phyloP scores from a whole-genome alignment of 352 stramenopile species.

The Pythium brachiatum region DNA sequence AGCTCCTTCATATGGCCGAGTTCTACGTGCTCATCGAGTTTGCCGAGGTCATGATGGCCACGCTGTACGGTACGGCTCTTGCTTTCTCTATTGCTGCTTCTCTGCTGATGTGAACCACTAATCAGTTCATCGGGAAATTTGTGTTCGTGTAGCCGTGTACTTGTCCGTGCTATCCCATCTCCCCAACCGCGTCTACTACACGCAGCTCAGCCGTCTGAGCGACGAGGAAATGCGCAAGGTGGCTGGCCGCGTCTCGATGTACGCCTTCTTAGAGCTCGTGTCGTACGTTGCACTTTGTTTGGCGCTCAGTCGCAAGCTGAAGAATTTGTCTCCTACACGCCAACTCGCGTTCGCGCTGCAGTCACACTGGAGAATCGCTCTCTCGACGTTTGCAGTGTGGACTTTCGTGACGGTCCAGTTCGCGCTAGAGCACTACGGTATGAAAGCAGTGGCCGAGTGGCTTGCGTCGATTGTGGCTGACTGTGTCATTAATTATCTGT shows the following conservation, averaged over 20 bases:
- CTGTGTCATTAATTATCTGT: background rate
- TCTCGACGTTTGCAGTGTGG: background rate
- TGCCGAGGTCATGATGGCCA: background rate
- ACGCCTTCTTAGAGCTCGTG: background rate
- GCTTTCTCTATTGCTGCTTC: background rate
- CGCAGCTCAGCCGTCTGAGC: background rate
- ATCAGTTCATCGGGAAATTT: background rate
- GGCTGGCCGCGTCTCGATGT: background rate
- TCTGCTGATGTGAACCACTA: background rate
- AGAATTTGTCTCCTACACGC: background rate
- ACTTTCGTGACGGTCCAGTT: background rate
- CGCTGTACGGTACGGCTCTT: background rate
- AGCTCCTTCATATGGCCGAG: background rate
- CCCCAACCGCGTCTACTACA: background rate
- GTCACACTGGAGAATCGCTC: background rate
- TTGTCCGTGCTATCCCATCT: background rate
- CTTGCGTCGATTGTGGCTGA: background rate
- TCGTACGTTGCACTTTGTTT: background rate
- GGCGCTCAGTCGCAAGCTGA: background rate
- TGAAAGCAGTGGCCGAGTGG: background rate
- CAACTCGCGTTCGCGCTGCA: background rate
- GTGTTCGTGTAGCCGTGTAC: background rate
- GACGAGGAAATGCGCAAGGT: background rate
- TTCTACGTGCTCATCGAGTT: slow-evolving; percentile 5
- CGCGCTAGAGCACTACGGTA: background rate